A percentile compares a stretch with the other conserved stretches of the same genome.
Conservation (phyloP, 169 alveolate genomes). For the Eimeria necatrix region DNA sequence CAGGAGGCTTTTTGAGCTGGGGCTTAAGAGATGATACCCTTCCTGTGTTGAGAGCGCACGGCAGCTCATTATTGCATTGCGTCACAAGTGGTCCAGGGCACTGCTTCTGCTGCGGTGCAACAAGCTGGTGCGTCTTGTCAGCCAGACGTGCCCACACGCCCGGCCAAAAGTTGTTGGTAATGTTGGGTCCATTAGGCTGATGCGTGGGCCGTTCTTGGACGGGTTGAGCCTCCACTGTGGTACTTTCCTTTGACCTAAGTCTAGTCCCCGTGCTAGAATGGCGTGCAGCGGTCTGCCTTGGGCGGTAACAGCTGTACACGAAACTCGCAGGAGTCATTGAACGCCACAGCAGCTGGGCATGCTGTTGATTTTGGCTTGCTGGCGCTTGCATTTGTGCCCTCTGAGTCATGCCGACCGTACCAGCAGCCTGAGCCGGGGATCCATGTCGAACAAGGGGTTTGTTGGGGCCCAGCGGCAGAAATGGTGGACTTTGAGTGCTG, state of each 20-base stretch:
- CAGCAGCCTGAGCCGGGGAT: slow-evolving; percentile 17
- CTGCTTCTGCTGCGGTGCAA: neutral
- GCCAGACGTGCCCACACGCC: slow-evolving; percentile 39
- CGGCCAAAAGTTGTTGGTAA: slow-evolving; percentile 6
- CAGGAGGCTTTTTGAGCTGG: neutral
- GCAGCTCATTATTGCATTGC: slow-evolving; percentile 18
- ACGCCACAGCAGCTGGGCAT: slow-evolving; percentile 52
- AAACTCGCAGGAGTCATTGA: slow-evolving; percentile 45
- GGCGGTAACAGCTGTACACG: slow-evolving; percentile 32
- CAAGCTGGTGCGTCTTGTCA: slow-evolving; percentile 1
- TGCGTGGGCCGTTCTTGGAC: neutral
- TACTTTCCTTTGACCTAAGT: neutral
- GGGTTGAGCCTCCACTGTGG: slow-evolving; percentile 30
- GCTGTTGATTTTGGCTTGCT: slow-evolving; percentile 1
- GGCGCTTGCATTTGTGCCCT: neutral
- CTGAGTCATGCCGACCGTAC: neutral
- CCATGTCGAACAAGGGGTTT: neutral
- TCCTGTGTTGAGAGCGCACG: neutral
- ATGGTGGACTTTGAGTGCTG: neutral
- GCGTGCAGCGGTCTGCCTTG: slow-evolving; percentile 16
- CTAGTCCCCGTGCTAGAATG: slow-evolving; percentile 45
- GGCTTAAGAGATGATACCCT: neutral
- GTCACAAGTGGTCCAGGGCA: neutral
- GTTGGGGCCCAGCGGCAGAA: neutral
- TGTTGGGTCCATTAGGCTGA: neutral